Evolutionary conservation across 2,329 filamentous ascomycete species (phyloP).

Genomic region (Cucurbitaria berberidis): DNA sequence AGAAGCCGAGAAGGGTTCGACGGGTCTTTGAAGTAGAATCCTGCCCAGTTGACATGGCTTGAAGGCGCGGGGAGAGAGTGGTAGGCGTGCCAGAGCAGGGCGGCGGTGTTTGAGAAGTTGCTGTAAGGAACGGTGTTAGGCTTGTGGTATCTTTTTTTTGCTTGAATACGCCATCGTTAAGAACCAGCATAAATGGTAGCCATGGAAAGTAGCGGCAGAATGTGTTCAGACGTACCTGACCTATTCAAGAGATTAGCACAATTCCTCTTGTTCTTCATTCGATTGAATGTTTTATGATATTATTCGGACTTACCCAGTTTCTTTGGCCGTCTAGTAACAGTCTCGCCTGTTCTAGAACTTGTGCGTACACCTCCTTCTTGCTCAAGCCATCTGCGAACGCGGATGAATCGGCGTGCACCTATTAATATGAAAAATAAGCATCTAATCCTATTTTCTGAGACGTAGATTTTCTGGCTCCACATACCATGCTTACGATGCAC

Average conservation of each 20-base stretch:
- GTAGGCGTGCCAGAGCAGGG: constrained; percentile 80
- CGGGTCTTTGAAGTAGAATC: constrained; percentile 56
- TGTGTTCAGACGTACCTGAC: constrained; percentile 8
- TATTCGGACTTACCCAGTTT: constrained; percentile 82
- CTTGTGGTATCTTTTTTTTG: not conserved
- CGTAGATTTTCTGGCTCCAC: not conserved
- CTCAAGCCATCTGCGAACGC: constrained; percentile 71
- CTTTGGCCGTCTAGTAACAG: constrained; percentile 74
- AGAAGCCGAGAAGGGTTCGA: constrained; percentile 64
- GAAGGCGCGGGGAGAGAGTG: constrained; percentile 73
- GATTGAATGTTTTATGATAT: not conserved
- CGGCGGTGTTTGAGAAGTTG: constrained; percentile 77
- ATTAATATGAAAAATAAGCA: not conserved
- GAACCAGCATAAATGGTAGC: not conserved
- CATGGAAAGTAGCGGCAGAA: not conserved
- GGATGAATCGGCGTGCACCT: constrained; percentile 80
- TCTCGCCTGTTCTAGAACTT: constrained; percentile 73
- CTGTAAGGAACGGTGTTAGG: constrained; percentile 4
- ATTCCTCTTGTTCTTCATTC: not conserved
- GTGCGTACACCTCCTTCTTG: constrained; percentile 75
- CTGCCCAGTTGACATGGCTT: constrained; percentile 77
- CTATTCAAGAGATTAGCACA: constrained; percentile 2
- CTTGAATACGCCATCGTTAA: not conserved
- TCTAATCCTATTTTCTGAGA: too few relatives aligned
- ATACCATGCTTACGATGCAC: constrained; percentile 1